Conservation (phyloP, 768 basidiomycete genomes). For the Phanerochaete sordida region DNA sequence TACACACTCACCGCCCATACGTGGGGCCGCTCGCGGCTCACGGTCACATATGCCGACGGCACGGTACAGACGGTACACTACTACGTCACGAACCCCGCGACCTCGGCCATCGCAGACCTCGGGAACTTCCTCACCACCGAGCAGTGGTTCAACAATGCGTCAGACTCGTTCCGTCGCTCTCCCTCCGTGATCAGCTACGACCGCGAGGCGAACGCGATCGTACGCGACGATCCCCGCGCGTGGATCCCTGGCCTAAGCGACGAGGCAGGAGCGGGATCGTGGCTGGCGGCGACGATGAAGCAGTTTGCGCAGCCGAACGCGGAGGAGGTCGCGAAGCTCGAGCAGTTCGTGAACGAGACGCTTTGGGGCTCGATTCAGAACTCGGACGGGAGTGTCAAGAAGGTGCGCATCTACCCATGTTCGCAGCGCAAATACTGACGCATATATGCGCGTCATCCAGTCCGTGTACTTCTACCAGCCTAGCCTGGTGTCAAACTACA, state of each 20-base stretch:
- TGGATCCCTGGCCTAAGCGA: conserved; percentile 62
- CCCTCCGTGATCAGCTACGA: conserved; percentile 55
- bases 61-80: conserved; percentile 52
- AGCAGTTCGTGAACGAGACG: conserved; percentile 43
- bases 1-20: conserved; percentile 41
- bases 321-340: conserved; percentile 49
- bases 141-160: conserved; percentile 48
- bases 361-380: conserved; percentile 52
- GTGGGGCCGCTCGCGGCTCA: conserved; percentile 48
- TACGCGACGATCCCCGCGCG: conserved; percentile 48
- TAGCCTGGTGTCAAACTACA: conserved; percentile 38
- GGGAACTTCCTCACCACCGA: conserved; percentile 51
- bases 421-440: not conserved
- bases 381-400: conserved; percentile 50
- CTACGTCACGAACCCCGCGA: conserved; percentile 45
- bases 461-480: conserved; percentile 53
- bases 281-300: conserved; percentile 55
- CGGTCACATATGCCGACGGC: conserved; percentile 48
- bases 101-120: conserved; percentile 42
- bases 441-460: conserved; percentile 21
- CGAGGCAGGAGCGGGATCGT: conserved; percentile 58
- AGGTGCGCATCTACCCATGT: conserved; percentile 27
- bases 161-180: conserved; percentile 50
- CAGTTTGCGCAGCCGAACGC: conserved; percentile 52
- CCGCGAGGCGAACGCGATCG: conserved; percentile 44